Evolutionary conservation across 768 basidiomycete species (phyloP), one percentile per base, ranked within the genome.

Genomic region (Tulasnella sp.): DNA sequence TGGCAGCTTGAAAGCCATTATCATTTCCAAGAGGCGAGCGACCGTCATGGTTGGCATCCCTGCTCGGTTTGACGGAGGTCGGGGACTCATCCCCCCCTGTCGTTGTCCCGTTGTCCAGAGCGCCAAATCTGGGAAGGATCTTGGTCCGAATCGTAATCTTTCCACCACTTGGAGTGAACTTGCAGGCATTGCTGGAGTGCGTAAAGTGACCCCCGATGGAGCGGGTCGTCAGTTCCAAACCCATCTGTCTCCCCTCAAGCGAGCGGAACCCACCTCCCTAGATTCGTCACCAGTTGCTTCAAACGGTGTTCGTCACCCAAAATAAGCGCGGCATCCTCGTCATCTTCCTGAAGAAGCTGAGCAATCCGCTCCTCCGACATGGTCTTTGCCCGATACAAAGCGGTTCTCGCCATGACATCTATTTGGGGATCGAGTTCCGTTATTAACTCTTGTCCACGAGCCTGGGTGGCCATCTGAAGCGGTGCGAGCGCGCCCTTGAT

Each of bases 401-500:
- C 83, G 21, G 44, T 24, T 16, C 81, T 31, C 1, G 85, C 84
- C n/a, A 84, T 77, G 21, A 81, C 38, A 79, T 85, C 85, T 52
- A 85, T 81, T 24, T 81, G 62, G 16, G 71, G 56, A 74, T 85
- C 85, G 36, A 85, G 81, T 31, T 81, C 76, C n/a, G 82, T 81
- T 19, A 82, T 79, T 42, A 85, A 81, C 4, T 80, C 62, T 36
- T 84, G 81, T 3, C 82, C 81, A 1, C 83, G 81, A 0, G 82
- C 80, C 4, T 82, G 79, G 1, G 83, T 81, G n/a, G 82, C 82
- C 79, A 84, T 81, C 39, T 81, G 80, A 12, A 84, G 85, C 0
- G 86, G 85, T 3, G 86, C 82, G 36, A 87, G 84, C 71, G 87
- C 86, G 16, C 85, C 82, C n/a, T 85, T 85, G 77, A 88, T 86